Base-by-base conservation (phyloP, 805 yeast genomes). In the Candida broadrunensis region DNA sequence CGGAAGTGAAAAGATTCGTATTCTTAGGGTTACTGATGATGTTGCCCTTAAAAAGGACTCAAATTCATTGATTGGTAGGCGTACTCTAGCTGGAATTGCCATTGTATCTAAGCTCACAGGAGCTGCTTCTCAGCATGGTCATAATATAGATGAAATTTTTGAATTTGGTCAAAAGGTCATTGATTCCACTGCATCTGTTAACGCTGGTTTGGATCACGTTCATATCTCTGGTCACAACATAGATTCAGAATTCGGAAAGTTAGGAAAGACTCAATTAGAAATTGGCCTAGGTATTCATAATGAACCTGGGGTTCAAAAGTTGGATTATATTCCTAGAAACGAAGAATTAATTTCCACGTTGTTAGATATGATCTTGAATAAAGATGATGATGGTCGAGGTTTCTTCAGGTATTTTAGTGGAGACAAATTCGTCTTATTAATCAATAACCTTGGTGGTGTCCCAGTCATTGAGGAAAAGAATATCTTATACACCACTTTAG, bases 281-380 rank as follows among this genome's bases (percentile, higher is more conserved):
- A 47, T 64, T 20, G 70, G 71, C 7, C 47, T 65, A 13, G 70
- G 71, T 15, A 65, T 65, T 34, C 73, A 67, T 43, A 66, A 65
- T 44, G 73, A 67, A 45, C 69, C 70, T 0, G 69, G 69, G 16
- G 65, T 61, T 8, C 44, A 51, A 24, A 63, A 62, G 42, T 35
- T 61, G 12, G 51, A 58, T 18, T 39, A 49, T 12, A 49, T 65
- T 36, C 69, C 69, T 7, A 36, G 54, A 6, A 64, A 60, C 35
- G 69, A 63, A 39, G 61, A 52, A 24, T 50, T 65, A 33, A 48
- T 63, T 24, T 47, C 46, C 17, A 46, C 46, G 5, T 43, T 65
- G 44, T 50, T 64, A 33, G 43, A 47, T 26, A 49, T 52, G 32
- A 43, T 65, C 13, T 51, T 65, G 35, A 59, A 59, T 38, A 50